These are phyloP conservation scores for Rosa hybrid DNA, from an alignment of 331 rosid species.

Conservation along the genomic window DNA sequence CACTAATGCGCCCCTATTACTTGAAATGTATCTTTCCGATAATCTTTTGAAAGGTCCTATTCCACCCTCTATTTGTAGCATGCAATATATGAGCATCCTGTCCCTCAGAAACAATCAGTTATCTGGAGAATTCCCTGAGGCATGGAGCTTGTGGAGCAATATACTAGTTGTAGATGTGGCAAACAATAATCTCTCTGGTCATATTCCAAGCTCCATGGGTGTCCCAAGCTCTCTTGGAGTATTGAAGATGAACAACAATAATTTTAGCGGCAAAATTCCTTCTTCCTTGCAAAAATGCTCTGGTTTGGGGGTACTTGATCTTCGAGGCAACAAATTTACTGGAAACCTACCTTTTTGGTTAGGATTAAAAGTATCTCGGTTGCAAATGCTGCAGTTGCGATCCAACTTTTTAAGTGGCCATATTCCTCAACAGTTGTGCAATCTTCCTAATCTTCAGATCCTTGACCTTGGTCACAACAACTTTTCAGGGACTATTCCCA, in stretches of 20 bases:
- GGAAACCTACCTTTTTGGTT: not conserved
- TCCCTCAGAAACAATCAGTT: not conserved
- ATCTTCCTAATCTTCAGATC: not conserved
- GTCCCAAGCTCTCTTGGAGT: not conserved
- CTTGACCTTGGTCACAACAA: not conserved
- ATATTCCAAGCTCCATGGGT: not conserved
- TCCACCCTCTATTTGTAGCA: not conserved
- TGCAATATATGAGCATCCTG: not conserved
- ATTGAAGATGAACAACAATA: slow-evolving; percentile 1
- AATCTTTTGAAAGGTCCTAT: not conserved
- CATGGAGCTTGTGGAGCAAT: not conserved
- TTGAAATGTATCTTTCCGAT: not conserved
- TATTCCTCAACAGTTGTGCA: not conserved
- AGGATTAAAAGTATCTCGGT: not conserved
- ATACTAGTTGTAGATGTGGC: not conserved
- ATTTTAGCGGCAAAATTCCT: not conserved
- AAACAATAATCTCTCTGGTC: not conserved
- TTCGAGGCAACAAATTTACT: not conserved
- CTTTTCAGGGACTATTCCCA: not conserved
- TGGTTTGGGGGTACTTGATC: not conserved
- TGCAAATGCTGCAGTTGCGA: not conserved
- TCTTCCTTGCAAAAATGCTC: not conserved
- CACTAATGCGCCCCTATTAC: not conserved
- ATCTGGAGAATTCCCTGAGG: not conserved
- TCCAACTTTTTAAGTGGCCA: not conserved